Evolutionary conservation across 2,329 filamentous ascomycete species (phyloP), one percentile per base, ranked within the genome.

Genomic region (Neodidymelliopsis sp.): DNA sequence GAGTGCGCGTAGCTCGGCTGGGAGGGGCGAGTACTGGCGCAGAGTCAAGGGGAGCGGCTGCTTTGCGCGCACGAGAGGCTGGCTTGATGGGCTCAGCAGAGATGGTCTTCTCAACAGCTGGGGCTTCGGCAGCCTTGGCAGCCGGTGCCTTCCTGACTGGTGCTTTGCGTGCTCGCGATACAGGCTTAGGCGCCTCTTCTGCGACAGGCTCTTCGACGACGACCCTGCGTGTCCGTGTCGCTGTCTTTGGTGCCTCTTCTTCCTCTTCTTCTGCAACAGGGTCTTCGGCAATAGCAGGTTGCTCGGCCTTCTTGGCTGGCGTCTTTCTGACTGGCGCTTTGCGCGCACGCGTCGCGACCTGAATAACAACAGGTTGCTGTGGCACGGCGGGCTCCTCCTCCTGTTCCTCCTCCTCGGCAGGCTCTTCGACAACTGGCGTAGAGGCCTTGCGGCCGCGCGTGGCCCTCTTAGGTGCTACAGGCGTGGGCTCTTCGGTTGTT

Each of bases 261-360:
- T 33, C 53, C 11, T 44, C 37, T 25, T 61, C 51, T 15, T 52
- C 40, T 11, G 35, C 36, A 4, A 34, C 46, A 20, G 47, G 43
- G 46, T 62, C 55, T 13, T 63, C 55, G 27, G 29, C 16, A 40
- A 42, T 47, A 22, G 48, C 31, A 22, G 47, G 5, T 11, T 16
- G 40, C 13, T 22, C 35, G 13, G 55, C 23, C 29, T 55, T 61
- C 49, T 65, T 62, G 10, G 51, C 49, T 3, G 58, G 49, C 12
- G 56, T 59, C 50, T 65, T 65, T 49, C 57, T 35, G 42, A 41
- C 49, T 9, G 49, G 49, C 22, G 43, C 49, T 43, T 66, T 66
- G 52, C 62, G 62, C 33, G 56, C 58, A 13, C 65, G 64, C 16
- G 59, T 63, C 15, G 65, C 58, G n/a, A 62, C 49, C 49, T 62